Evolutionary conservation across 1,139 yeast species (phyloP).

Genomic region (Waltiozyma sp.): DNA sequence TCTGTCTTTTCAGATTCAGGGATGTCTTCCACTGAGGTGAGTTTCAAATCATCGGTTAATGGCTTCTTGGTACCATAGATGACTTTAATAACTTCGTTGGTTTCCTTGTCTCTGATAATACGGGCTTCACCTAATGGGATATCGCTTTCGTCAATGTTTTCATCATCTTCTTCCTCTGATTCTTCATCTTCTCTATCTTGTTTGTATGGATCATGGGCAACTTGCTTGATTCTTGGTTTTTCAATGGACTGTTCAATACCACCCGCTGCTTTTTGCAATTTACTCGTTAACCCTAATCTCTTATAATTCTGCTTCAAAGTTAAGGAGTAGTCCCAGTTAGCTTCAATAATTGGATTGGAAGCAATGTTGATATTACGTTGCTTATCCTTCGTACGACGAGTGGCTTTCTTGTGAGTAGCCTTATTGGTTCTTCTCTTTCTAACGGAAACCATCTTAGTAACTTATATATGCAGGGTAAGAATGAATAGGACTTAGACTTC

Average conservation of each 20-base stretch:
- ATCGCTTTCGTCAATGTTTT: slow-evolving; percentile 39
- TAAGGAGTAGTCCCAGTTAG: slow-evolving; percentile 76
- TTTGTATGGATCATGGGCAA: slow-evolving; percentile 23
- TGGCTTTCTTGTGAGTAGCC: slow-evolving; percentile 55
- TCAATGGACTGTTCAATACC: slow-evolving; percentile 46
- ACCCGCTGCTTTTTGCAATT: slow-evolving; percentile 56
- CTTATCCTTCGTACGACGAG: slow-evolving; percentile 59
- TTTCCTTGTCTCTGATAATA: slow-evolving; percentile 53
- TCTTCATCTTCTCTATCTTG: slow-evolving; percentile 21
- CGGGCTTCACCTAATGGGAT: slow-evolving; percentile 78
- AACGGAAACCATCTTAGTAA: slow-evolving; percentile 52
- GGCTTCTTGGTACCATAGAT: slow-evolving; percentile 51
- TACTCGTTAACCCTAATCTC: slow-evolving; percentile 60
- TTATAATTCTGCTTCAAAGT: slow-evolving; percentile 81
- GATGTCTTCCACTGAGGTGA: slow-evolving; percentile 16
- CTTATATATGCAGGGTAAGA: no score
- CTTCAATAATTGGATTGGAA: slow-evolving; percentile 74
- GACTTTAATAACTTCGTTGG: slow-evolving; percentile 59
- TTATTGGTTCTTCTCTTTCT: slow-evolving; percentile 80
- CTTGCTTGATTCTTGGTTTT: slow-evolving; percentile 26
- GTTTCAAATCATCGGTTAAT: slow-evolving; percentile 20
- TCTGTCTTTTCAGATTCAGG: slow-evolving; percentile 27
- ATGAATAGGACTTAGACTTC: no score
- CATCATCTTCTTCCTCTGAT: slow-evolving; percentile 21
- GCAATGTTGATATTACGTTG: slow-evolving; percentile 53